Percentiles rank a stretch among this genome's conserved stretches.
Evolutionary conservation across 202 grass and related monocot species (phyloP).

Genomic region (Cymbopogon flexuosus): DNA sequence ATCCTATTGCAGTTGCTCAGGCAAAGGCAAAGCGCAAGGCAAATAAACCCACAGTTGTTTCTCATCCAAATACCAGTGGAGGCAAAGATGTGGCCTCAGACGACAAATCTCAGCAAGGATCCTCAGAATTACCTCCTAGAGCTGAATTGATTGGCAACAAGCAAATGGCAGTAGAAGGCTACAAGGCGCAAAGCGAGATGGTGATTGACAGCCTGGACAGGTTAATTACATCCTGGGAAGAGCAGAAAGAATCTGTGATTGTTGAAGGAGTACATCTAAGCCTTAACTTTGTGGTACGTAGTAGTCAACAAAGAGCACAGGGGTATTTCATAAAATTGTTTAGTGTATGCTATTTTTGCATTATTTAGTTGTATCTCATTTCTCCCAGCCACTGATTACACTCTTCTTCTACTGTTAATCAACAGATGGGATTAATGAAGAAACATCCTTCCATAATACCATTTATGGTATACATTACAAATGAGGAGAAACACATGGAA

Average conservation of each 20-base stretch:
- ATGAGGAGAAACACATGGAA: slow-evolving; percentile 94
- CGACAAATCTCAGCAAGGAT: slow-evolving; percentile 34
- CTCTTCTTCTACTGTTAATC: slow-evolving; percentile 25
- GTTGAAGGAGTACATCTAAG: slow-evolving; percentile 97
- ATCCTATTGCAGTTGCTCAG: slow-evolving; percentile 67
- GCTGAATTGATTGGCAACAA: slow-evolving; percentile 68
- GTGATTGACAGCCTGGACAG: slow-evolving; percentile 93
- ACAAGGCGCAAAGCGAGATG: slow-evolving; percentile 96
- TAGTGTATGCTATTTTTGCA: neutral
- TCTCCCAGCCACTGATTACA: slow-evolving; percentile 5
- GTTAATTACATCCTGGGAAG: slow-evolving; percentile 93
- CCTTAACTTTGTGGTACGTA: slow-evolving; percentile 92
- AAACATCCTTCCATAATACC: slow-evolving; percentile 97
- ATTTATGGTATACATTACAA: slow-evolving; percentile 95
- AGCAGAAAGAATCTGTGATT: slow-evolving; percentile 89
- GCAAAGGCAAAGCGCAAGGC: slow-evolving; percentile 82
- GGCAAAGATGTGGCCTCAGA: slow-evolving; percentile 36
- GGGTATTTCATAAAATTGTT: neutral
- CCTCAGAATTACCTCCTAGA: slow-evolving; percentile 40
- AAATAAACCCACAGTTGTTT: slow-evolving; percentile 58
- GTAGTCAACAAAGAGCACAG: neutral
- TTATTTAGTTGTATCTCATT: slow-evolving; percentile 8
- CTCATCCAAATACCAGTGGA: slow-evolving; percentile 30
- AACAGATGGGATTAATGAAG: slow-evolving; percentile 98
- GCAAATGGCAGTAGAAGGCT: slow-evolving; percentile 93